Evolutionary conservation across 331 rosid species (phyloP).

Genomic region (Rhamnella rubrinervis): DNA sequence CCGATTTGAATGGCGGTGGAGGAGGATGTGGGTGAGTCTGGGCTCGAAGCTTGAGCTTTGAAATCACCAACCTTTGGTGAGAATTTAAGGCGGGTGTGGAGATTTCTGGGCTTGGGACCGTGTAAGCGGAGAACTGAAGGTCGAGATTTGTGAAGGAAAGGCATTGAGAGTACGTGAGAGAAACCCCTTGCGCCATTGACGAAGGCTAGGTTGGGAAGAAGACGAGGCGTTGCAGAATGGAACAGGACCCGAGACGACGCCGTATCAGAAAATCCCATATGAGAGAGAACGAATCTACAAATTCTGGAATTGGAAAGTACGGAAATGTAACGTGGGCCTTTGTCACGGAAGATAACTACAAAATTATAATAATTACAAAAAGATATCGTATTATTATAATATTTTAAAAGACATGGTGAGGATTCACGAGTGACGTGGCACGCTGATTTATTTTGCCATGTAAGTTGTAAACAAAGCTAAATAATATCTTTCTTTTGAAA

Average conservation of each 20-base stretch:
- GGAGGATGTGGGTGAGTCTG: constrained; percentile 21
- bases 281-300: too few relatives aligned
- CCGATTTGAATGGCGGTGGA: constrained; percentile 27
- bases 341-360: too few relatives aligned
- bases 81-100: background rate
- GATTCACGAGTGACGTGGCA: too few relatives aligned
- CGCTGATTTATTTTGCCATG: too few relatives aligned
- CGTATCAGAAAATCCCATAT: too few relatives aligned
- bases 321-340: too few relatives aligned
- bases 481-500: too few relatives aligned
- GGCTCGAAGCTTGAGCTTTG: constrained; percentile 42
- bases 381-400: too few relatives aligned
- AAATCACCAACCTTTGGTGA: constrained; percentile 1
- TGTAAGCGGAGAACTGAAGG: background rate
- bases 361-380: too few relatives aligned
- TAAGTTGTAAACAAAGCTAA: too few relatives aligned
- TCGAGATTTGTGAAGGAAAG: constrained; percentile 11
- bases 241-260: background rate
- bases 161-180: constrained; percentile 19
- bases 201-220: background rate
- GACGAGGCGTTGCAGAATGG: background rate
- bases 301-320: too few relatives aligned
- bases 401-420: too few relatives aligned
- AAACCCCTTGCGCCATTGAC: constrained; percentile 8
- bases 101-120: constrained; percentile 14